Evolutionary conservation across 768 basidiomycete genomes (phyloP), one percentile per base, ranked within the genome.

Genomic region (Hypsizygus marmoreus): DNA sequence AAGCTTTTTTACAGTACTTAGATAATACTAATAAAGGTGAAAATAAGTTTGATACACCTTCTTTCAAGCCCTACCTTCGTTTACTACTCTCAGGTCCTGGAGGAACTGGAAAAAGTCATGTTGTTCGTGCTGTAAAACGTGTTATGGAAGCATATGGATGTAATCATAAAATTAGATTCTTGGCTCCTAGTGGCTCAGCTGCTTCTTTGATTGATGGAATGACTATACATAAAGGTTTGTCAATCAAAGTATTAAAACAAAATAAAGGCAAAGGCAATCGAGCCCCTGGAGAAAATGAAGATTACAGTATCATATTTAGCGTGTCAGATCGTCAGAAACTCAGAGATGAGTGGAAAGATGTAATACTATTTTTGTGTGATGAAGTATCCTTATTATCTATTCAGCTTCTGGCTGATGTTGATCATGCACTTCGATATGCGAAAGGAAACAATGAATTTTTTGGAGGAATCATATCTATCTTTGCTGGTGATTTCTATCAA

Each of bases 401-500:
- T 4, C 46, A 62, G 20, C 44, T 68, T 0, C n/a, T 66, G 4
- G 48, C 43, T 13, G 55, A 65, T 6, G 47, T 71, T 10, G 64
- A 70, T 44, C 54, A 61, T 46, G 56, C 59, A 0, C 37, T 68
- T 0, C 22, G 54, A 0, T 64, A 51, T 55, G 60, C 60, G 1
- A 58, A 67, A 43, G 54, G 48, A 2, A 28, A 34, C 13, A 28
- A 60, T 19, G n/a, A 45, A 8, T 64, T 41, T 45, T 69, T 64
- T 58, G 65, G 67, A 1, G 67, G 67, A 0, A 40, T 68, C 1
- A 49, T 43, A 1, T 14, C 70, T 0, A 65, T 69, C 8, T 64
- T 69, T 35, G 23, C 65, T 1, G 69, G 69, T 10, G 69, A 69
- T 43, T 63, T 68, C 20, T 62, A 38, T 34, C 68, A 69, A 16